Conservation (phyloP, 164 flowering plant species). For the Hamamelis virginiana region DNA sequence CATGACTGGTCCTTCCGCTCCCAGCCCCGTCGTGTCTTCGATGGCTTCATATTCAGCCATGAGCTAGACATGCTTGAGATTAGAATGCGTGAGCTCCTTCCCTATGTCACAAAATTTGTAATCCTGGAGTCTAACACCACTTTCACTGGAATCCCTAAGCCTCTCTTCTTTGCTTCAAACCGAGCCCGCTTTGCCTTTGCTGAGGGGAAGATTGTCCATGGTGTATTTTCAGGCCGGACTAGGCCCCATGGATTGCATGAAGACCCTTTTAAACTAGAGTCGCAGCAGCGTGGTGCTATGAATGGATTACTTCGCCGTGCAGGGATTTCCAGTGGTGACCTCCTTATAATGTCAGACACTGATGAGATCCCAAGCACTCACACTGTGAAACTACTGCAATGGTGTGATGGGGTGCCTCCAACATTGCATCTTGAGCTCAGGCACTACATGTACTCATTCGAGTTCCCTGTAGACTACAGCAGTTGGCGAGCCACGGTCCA, state of each 20-base stretch:
- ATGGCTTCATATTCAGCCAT: constrained; percentile 56
- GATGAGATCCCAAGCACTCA: constrained; percentile 65
- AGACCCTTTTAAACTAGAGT: constrained; percentile 46
- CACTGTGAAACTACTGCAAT: constrained; percentile 43
- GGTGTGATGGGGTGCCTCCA: constrained; percentile 53
- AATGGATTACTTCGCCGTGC: constrained; percentile 37
- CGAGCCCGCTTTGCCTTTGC: constrained; percentile 39
- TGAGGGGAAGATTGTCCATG: constrained; percentile 35
- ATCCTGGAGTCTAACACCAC: constrained; percentile 56
- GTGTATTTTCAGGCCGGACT: constrained; percentile 30
- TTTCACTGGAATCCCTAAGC: constrained; percentile 64
- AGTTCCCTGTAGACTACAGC: constrained; percentile 60
- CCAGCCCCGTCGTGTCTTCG: constrained; percentile 47
- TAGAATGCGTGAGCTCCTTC: constrained; percentile 51
- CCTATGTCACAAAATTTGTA: constrained; percentile 44
- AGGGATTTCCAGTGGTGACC: constrained; percentile 45
- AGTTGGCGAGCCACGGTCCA: constrained; percentile 54
- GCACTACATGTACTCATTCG: constrained; percentile 59
- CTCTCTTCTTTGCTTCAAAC: constrained; percentile 42
- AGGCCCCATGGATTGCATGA: constrained; percentile 17
- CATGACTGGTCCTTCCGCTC: constrained; percentile 57
- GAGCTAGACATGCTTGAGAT: constrained; percentile 59
- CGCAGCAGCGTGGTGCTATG: constrained; percentile 42
- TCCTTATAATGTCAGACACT: constrained; percentile 51
- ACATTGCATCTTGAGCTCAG: constrained; percentile 49